Conservation (phyloP, 2,329 filamentous ascomycete species). For the Dothistroma pini region DNA sequence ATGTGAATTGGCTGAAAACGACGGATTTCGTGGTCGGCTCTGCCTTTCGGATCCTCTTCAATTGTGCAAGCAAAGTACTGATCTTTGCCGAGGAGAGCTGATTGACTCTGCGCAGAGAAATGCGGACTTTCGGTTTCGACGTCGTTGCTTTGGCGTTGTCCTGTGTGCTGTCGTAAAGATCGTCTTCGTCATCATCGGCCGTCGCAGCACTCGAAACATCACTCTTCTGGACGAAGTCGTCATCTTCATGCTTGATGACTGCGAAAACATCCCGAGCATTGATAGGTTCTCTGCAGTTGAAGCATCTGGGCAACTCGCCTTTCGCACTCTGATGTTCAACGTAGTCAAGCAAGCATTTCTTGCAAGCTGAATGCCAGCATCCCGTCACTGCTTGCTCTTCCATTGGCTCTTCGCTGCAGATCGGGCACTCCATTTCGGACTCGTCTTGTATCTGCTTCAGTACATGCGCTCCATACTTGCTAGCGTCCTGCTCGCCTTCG, state of each 20-base stretch:
- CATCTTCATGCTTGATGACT: constrained; percentile 72
- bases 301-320: constrained; percentile 73
- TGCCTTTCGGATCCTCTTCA: constrained; percentile 64
- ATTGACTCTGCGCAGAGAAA: constrained; percentile 59
- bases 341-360: constrained; percentile 83
- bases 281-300: constrained; percentile 82
- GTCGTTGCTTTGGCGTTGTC: constrained; percentile 8
- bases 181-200: constrained; percentile 27
- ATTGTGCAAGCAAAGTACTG: constrained; percentile 68
- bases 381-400: constrained; percentile 88
- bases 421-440: constrained; percentile 82
- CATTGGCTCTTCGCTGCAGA: constrained; percentile 96
- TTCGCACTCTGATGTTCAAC: constrained; percentile 83
- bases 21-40: constrained; percentile 72
- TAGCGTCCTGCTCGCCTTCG: constrained; percentile 55
- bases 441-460: constrained; percentile 89
- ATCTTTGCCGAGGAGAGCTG: constrained; percentile 84
- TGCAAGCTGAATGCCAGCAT: constrained; percentile 97
- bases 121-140: constrained; percentile 35
- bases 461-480: constrained; percentile 79
- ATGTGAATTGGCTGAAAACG: constrained; percentile 96
- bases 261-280: constrained; percentile 85
- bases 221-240: constrained; percentile 36
- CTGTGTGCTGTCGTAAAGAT: constrained; percentile 40
- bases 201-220: constrained; percentile 21